phyloP scores from a whole-genome alignment of 2,329 filamentous ascomycete species.

The Thermomyces lanuginosus region DNA sequence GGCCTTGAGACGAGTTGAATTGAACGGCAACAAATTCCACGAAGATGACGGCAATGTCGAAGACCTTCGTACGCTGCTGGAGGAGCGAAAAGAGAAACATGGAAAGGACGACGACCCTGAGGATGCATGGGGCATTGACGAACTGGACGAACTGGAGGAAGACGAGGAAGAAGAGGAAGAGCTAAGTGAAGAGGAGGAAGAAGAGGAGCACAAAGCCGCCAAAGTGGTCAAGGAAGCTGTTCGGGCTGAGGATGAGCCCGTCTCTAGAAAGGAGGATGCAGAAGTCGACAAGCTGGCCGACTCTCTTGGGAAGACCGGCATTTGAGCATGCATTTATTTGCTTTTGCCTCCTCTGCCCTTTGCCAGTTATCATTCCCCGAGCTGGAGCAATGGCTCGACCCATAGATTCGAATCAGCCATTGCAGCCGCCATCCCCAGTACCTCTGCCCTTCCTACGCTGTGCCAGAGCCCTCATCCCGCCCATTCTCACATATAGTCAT shows the following conservation, averaged over 20 bases:
- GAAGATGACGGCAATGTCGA: conserved; percentile 66
- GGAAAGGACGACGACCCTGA: conserved; percentile 48
- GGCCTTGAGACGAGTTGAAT: conserved; percentile 64
- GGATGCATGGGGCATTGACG: conserved; percentile 71
- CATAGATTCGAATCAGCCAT: too few species aligned
- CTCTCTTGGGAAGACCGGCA: conserved; percentile 52
- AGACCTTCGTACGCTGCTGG: conserved; percentile 53
- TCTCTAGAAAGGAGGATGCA: conserved; percentile 57
- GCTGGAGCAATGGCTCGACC: too few species aligned
- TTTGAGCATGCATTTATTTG: conserved; percentile 14
- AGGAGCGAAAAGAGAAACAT: conserved; percentile 58
- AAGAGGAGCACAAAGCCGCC: conserved; percentile 45
- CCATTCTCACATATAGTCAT: too few species aligned
- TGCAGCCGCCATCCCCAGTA: too few species aligned
- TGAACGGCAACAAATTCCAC: conserved; percentile 90
- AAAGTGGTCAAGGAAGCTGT: conserved; percentile 53
- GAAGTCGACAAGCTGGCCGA: conserved; percentile 69
- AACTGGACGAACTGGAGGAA: conserved; percentile 71
- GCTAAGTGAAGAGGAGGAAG: conserved; percentile 50
- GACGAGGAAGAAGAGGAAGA: conserved; percentile 52
- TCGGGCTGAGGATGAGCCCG: conserved; percentile 41
- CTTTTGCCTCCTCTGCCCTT: too few species aligned
- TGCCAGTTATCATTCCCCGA: too few species aligned
- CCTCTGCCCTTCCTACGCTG: too few species aligned
- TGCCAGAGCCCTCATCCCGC: too few species aligned